Evolutionary conservation across 2,329 filamentous ascomycete genomes (phyloP).

Genomic region (Claviceps spartinae): DNA sequence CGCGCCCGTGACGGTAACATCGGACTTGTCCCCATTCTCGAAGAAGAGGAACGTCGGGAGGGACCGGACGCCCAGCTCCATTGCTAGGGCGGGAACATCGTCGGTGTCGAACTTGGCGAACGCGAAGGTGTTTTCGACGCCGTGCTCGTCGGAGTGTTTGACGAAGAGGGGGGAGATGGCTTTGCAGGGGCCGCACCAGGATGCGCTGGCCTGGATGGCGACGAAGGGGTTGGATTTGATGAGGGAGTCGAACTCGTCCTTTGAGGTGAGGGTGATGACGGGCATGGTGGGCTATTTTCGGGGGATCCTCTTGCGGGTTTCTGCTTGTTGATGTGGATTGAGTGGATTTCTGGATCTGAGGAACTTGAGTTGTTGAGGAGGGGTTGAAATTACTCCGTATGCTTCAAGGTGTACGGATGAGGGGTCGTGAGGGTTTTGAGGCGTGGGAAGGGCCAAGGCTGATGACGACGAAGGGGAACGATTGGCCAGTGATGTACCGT

Average conservation of each 20-base stretch:
- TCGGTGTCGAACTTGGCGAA: constrained; percentile 50
- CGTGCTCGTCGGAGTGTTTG: constrained; percentile 27
- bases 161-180: constrained; percentile 41
- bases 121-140: constrained; percentile 28
- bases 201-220: constrained; percentile 43
- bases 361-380: too few relatives aligned
- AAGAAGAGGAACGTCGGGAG: constrained; percentile 51
- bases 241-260: constrained; percentile 35
- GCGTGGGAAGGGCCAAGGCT: too few relatives aligned
- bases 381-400: too few relatives aligned
- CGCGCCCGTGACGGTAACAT: constrained; percentile 29
- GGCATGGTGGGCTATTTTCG: constrained; percentile 14
- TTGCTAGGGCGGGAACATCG: constrained; percentile 34
- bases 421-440: too few relatives aligned
- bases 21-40: constrained; percentile 33
- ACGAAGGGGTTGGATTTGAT: constrained; percentile 35
- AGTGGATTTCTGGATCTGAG: too few relatives aligned
- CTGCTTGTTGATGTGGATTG: too few relatives aligned
- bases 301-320: too few relatives aligned
- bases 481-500: too few relatives aligned
- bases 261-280: constrained; percentile 25
- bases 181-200: constrained; percentile 50
- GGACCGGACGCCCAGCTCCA: constrained; percentile 35
- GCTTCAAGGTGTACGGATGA: too few relatives aligned
- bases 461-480: too few relatives aligned